Evolutionary conservation across 768 basidiomycete genomes (phyloP).

Genomic region (Auricularia heimuer): DNA sequence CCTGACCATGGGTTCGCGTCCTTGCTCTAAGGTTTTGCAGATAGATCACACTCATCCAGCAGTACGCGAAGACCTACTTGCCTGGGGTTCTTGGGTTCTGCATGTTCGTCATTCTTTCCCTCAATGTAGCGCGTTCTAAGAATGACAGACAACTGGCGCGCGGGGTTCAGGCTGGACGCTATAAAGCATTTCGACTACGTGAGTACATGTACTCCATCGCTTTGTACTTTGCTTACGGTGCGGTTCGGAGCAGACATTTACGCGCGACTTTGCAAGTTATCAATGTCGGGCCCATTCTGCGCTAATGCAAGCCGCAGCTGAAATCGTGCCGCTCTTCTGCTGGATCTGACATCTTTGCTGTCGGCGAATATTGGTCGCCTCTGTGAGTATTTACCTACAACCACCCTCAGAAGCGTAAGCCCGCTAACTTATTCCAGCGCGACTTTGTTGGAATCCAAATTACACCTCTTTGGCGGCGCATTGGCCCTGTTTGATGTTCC

Average conservation of each 20-base stretch:
- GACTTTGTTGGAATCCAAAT: background rate
- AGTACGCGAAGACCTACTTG: slow-evolving; percentile 60
- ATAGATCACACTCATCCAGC: slow-evolving; percentile 79
- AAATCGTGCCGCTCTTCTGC: background rate
- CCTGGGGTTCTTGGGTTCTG: slow-evolving; percentile 76
- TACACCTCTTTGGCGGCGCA: background rate
- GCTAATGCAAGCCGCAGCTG: background rate
- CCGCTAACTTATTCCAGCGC: background rate
- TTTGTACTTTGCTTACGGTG: background rate
- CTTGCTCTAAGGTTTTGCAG: slow-evolving; percentile 24
- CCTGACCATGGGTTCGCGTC: too few species aligned
- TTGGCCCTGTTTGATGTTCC: slow-evolving; percentile 86
- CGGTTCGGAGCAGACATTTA: background rate
- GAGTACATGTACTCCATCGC: background rate
- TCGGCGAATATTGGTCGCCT: slow-evolving; percentile 74
- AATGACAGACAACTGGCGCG: slow-evolving; percentile 50
- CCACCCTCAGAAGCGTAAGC: background rate
- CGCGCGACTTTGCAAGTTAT: slow-evolving; percentile 53
- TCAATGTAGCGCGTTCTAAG: background rate
- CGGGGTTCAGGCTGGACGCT: slow-evolving; percentile 76
- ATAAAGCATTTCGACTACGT: slow-evolving; percentile 73
- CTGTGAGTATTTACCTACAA: background rate
- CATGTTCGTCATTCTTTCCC: slow-evolving; percentile 24
- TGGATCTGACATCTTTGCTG: slow-evolving; percentile 43
- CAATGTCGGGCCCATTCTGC: background rate